Evolutionary conservation across 1,284 basidiomycete genomes (phyloP), one percentile per base, ranked within the genome.

Genomic region (Meira miltonrushii): DNA sequence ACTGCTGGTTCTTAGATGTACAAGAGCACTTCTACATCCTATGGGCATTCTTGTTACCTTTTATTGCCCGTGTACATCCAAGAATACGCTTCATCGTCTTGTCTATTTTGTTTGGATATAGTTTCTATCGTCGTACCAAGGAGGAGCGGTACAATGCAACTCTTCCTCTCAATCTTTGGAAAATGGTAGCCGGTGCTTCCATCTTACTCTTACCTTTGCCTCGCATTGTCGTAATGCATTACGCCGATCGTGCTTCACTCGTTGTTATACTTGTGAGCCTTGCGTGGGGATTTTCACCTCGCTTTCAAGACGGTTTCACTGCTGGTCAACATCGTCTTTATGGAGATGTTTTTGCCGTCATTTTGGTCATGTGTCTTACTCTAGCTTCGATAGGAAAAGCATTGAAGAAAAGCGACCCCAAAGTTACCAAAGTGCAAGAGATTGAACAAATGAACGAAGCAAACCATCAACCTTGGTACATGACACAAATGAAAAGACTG

Each of bases 101-200:
- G 12, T 13, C 25, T 19, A 12, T 25, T 25, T 12, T 48, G 5
- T 48, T 48, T 23, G 46, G 17, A 2, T 48, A 25, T 19, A 48
- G 46, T 17, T 48, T 48, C 23, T 12, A 23, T 12, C 17, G 12
- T 12, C 13, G 46, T n/a, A 13, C 23, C 2, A 12, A 19, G 23
- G 17, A 21, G 12, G 46, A 48, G 8, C 46, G 21, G 2, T 19
- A 48, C 6, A 48, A 48, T 48, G 46, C 46, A 13, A 48, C 46
- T 19, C 17, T 48, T 2, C 46, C 46, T 13, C 17, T 48, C 46
- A 48, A 48, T 21, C 46, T 48, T 19, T 48, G 46, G 46, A 48
- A 48, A 25, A 48, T 48, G 46, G 46, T 25, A 21, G 46, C 46
- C 5, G 46, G 46, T 5, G 46, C 17, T 12, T 19, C 46, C 2